Base-by-base conservation (phyloP, 345 rosid genomes). In the Brassica incana region DNA sequence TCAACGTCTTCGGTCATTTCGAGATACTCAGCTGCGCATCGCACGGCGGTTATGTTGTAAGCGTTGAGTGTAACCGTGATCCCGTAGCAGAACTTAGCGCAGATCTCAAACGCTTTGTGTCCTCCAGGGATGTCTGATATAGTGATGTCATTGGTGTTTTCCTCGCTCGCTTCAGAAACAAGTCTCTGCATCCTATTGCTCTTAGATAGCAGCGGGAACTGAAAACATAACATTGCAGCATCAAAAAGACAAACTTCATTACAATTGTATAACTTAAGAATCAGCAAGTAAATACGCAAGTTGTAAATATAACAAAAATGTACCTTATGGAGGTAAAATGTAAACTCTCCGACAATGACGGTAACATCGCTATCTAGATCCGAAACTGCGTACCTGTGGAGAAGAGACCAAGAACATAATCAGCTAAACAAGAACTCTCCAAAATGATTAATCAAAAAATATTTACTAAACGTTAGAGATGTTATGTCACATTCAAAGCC, bases 51-150 rank as follows among this genome's bases (percentile, higher is more conserved):
- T 71, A 94, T 94, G 78, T 91, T 90, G 84, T 87, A 90, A 45
- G 97, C 93, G 82, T 89, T 94, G 40, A 94, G 92, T 1, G 91
- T 92, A 23, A 94, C 97, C 0, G 83, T 90, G 91, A 94, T 91
- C 40, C 95, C 97, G 71, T 94, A 94, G 87, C 98, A 94, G 84
- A 92, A 94, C 81, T 94, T 94, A 1, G 97, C 95, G 85, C 99
- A 94, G 64, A 91, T 90, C 82, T 94, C 99, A 71, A 94, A 94
- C 54, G 99, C 90, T 82, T 89, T 87, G 9, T 89, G 84, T 30
- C 99, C 97, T 63, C 99, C 99, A 3, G 99, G 97, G 64, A 94
- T 87, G 84, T 89, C 94, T 58, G 52, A 74, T 35, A 91, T 77
- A 65, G 72, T 75, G 48, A 91, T 88, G 80, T 89, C 97, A 66